Conservation (phyloP, 345 rosid species). For the Barbarea vulgaris region DNA sequence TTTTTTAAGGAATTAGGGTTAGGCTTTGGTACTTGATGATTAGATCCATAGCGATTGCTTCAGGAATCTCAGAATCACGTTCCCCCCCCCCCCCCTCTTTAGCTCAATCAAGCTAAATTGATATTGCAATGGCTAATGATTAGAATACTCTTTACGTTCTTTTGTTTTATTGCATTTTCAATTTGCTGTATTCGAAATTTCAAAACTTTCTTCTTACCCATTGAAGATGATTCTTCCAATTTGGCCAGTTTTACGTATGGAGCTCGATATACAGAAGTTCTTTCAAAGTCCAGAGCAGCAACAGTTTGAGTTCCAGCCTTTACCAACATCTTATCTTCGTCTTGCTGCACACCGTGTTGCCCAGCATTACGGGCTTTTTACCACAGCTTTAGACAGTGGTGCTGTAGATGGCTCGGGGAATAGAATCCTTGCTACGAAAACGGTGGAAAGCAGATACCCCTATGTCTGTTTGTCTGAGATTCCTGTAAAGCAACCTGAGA, state of each 20-base stretch:
- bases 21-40: background rate
- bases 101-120: background rate
- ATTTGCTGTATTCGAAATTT: background rate
- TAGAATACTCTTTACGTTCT: background rate
- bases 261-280: slow-evolving; percentile 84
- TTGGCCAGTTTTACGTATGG: slow-evolving; percentile 84
- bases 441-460: slow-evolving; percentile 68
- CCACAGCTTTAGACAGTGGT: slow-evolving; percentile 70
- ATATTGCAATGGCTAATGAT: background rate
- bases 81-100: too few relatives aligned
- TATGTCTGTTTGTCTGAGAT: slow-evolving; percentile 73
- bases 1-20: slow-evolving; percentile 11
- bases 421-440: slow-evolving; percentile 66
- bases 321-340: slow-evolving; percentile 92
- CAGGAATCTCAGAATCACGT: background rate
- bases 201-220: background rate
- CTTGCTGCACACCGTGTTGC: slow-evolving; percentile 94
- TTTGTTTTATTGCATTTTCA: background rate
- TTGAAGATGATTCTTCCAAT: background rate
- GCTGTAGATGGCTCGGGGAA: slow-evolving; percentile 69
- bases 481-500: slow-evolving; percentile 70
- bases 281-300: slow-evolving; percentile 72
- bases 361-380: slow-evolving; percentile 88
- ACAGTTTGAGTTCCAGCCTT: slow-evolving; percentile 79
- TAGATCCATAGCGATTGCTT: slow-evolving; percentile 22